These are phyloP conservation scores for Candida easanensis DNA, from an alignment of 805 yeast genomes.

Conservation along the genomic window DNA sequence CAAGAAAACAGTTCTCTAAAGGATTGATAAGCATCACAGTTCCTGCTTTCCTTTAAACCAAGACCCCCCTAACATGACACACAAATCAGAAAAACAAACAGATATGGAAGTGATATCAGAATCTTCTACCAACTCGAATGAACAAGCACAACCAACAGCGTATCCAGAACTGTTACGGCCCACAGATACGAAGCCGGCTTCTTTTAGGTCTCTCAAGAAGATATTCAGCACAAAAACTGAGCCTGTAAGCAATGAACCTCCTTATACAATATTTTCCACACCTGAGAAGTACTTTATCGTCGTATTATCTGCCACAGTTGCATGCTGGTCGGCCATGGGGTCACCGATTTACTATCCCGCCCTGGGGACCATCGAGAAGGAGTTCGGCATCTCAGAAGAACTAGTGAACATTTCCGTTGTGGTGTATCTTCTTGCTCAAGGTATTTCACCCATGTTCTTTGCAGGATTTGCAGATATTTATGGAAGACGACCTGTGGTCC, in stretches of 20 bases:
- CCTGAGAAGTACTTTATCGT: slow-evolving; percentile 9
- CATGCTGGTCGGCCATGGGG: slow-evolving; percentile 68
- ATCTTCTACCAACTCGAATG: too few relatives aligned
- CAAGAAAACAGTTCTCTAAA: too few relatives aligned
- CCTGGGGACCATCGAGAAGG: slow-evolving; percentile 49
- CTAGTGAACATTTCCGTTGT: slow-evolving; percentile 70
- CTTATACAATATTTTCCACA: slow-evolving; percentile 5
- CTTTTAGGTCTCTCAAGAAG: neutral
- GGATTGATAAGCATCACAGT: too few relatives aligned
- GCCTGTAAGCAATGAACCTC: neutral
- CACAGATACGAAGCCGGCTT: neutral
- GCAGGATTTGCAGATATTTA: slow-evolving; percentile 64
- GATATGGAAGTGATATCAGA: too few relatives aligned
- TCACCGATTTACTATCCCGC: slow-evolving; percentile 84
- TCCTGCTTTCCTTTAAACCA: too few relatives aligned
- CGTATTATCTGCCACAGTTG: slow-evolving; percentile 29
- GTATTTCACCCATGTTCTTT: slow-evolving; percentile 67
- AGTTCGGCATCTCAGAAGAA: slow-evolving; percentile 56
- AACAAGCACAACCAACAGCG: too few relatives aligned
- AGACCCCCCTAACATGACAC: too few relatives aligned
- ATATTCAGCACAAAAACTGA: neutral
- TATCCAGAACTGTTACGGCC: neutral
- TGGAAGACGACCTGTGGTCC: slow-evolving; percentile 71
- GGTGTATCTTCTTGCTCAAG: slow-evolving; percentile 74
- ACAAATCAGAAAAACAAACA: too few relatives aligned